These are phyloP conservation scores for Chlamydomonas sphaeroides DNA, from an alignment of 139 green algal genomes.

Conservation along the genomic window DNA sequence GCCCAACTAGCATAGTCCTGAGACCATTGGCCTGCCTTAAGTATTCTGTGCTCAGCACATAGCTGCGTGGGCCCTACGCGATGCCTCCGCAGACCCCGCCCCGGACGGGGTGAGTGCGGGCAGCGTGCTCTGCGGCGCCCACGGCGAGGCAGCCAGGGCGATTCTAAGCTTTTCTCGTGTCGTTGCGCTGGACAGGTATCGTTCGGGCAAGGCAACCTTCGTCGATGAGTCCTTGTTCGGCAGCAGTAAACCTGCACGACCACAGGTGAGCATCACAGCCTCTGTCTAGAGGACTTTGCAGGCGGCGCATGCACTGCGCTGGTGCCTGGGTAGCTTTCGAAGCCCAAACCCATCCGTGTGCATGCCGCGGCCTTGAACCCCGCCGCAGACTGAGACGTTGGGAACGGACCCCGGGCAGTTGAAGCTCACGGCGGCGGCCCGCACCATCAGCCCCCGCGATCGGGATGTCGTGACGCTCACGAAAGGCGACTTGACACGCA, in stretches of 20 bases:
- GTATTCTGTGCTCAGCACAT: too few relatives aligned
- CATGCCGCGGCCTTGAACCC: background rate
- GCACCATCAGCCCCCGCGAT: constrained; percentile 28
- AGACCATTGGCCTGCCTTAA: too few relatives aligned
- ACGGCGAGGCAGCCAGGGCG: too few relatives aligned
- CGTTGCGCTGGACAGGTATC: constrained; percentile 6
- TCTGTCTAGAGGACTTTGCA: too few relatives aligned
- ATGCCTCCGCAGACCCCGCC: constrained; percentile 40
- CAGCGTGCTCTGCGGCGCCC: too few relatives aligned
- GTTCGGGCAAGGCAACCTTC: constrained; percentile 40
- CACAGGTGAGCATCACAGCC: too few relatives aligned
- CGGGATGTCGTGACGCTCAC: constrained; percentile 47
- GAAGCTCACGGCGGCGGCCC: constrained; percentile 23
- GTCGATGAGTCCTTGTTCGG: constrained; percentile 60
- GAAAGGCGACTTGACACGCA: constrained; percentile 68
- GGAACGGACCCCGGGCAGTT: constrained; percentile 6
- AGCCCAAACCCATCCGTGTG: too few relatives aligned
- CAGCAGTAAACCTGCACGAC: too few relatives aligned
- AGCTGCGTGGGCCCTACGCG: too few relatives aligned
- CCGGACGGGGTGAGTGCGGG: constrained; percentile 20
- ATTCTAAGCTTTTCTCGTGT: background rate
- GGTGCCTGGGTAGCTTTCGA: too few relatives aligned
- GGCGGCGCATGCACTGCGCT: too few relatives aligned
- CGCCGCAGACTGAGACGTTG: background rate
- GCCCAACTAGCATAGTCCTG: too few relatives aligned